Evolutionary conservation across 2,329 filamentous ascomycete genomes (phyloP).

Genomic region (Sarocladium strictum): DNA sequence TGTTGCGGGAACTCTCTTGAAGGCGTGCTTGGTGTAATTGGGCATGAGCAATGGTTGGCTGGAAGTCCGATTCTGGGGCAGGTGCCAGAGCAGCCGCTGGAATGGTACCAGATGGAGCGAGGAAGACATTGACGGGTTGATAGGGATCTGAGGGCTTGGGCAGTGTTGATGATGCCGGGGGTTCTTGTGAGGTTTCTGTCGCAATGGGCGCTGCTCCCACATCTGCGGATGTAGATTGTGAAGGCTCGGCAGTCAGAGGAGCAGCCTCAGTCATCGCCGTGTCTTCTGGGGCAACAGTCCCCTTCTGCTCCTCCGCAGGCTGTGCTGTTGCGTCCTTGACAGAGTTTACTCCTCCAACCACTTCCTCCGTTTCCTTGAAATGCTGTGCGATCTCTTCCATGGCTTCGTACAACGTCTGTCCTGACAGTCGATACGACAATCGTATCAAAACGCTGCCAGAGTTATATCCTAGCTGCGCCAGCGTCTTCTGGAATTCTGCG

Average conservation of each 20-base stretch:
- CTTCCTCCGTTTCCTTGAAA: slow-evolving; percentile 43
- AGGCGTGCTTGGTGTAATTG: slow-evolving; percentile 68
- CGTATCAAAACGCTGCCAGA: slow-evolving; percentile 75
- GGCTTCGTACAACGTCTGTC: slow-evolving; percentile 75
- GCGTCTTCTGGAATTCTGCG: slow-evolving; percentile 78
- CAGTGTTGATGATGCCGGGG: slow-evolving; percentile 3
- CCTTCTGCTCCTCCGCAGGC: slow-evolving; percentile 13
- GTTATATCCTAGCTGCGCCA: slow-evolving; percentile 82
- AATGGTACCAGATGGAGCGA: slow-evolving; percentile 66
- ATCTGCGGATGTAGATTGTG: not conserved
- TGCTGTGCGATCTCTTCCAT: slow-evolving; percentile 75
- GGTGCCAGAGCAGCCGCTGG: slow-evolving; percentile 66
- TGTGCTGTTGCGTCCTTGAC: slow-evolving; percentile 7
- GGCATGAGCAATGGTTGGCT: slow-evolving; percentile 68
- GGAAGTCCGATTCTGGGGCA: slow-evolving; percentile 69
- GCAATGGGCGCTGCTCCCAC: not conserved
- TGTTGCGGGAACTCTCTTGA: slow-evolving; percentile 58
- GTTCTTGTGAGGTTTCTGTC: not conserved
- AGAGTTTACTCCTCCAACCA: not conserved
- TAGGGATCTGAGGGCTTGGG: slow-evolving; percentile 25
- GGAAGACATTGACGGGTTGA: slow-evolving; percentile 64
- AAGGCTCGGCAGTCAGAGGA: slow-evolving; percentile 7
- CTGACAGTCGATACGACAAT: slow-evolving; percentile 69
- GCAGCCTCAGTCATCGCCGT: slow-evolving; percentile 18
- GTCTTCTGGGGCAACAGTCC: slow-evolving; percentile 11